Base-by-base conservation (phyloP, 768 basidiomycete genomes). In the Mycena belliarum region DNA sequence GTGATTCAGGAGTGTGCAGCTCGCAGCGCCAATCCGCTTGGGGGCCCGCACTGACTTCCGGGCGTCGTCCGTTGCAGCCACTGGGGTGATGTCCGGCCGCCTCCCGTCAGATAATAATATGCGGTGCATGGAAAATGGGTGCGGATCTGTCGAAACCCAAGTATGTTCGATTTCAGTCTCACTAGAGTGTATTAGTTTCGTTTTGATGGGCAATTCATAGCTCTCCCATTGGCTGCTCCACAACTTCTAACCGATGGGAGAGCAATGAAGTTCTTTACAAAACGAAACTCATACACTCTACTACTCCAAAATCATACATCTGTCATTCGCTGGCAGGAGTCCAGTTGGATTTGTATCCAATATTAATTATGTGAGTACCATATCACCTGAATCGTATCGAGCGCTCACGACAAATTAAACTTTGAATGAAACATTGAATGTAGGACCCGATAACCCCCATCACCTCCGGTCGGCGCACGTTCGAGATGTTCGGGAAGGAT, bases 321-420 rank as follows among this genome's bases (percentile, higher is more conserved):
- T 25, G 29, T 16, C 6, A 3, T 55, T n/a, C n/a, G n/a, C n/a
- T n/a, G n/a, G 14, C 42, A 60, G 59, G 29, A 61, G 57, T 38
- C 60, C 60, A 5, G 55, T 61, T 9, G 25, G 56, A 12, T 61
- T 61, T n/a, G 42, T 61, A 6, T 61, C 60, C 37, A 61, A 61
- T 29, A n/a, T n/a, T n/a, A 56, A 50, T 33, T 61, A 37, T n/a
- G 60, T 61, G 37, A 35, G 51, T 49, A 16, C 6, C 15, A n/a
- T n/a, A n/a, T n/a, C n/a, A n/a, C n/a, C n/a, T n/a, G n/a, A n/a
- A n/a, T n/a, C n/a, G n/a, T n/a, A n/a, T n/a, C n/a, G n/a, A n/a
- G n/a, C n/a, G n/a, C n/a, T n/a, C n/a, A n/a, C n/a, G n/a, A n/a
- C n/a, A n/a, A n/a, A n/a, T n/a, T n/a, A n/a, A n/a, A n/a, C n/a